Evolutionary conservation across 352 stramenopile genomes (phyloP).

Genomic region (Peronosclerospora sorghi): DNA sequence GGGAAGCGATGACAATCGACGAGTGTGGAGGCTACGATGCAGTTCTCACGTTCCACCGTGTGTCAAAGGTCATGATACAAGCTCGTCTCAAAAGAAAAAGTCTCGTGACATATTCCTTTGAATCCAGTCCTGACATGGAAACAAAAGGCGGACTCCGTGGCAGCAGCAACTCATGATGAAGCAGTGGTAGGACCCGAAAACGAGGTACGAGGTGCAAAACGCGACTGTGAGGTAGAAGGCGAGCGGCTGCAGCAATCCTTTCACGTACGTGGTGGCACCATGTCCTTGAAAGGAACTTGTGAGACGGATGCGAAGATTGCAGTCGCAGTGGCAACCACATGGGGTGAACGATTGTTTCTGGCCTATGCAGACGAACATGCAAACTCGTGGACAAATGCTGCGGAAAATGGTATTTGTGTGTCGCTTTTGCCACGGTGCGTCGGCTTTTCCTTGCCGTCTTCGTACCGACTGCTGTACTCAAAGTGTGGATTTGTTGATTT

Average conservation of each 20-base stretch:
- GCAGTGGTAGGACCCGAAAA: slow-evolving; percentile 63
- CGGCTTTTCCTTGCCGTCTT: too few species aligned
- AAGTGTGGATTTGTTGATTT: too few species aligned
- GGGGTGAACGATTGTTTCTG: too few species aligned
- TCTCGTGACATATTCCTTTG: slow-evolving; percentile 60
- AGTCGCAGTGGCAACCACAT: too few species aligned
- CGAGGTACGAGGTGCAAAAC: slow-evolving; percentile 31
- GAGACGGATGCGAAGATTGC: too few species aligned
- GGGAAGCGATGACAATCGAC: slow-evolving; percentile 12
- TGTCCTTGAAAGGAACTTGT: too few species aligned
- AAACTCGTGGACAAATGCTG: too few species aligned
- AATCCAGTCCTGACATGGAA: slow-evolving; percentile 66
- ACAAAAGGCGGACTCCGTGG: slow-evolving; percentile 75
- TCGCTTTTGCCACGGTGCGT: too few species aligned
- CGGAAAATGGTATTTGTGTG: too few species aligned
- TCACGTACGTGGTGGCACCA: slow-evolving; percentile 40
- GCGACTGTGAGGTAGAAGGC: slow-evolving; percentile 33
- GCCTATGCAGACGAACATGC: too few species aligned
- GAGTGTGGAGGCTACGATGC: too few species aligned
- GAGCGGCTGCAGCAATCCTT: slow-evolving; percentile 38
- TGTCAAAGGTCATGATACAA: slow-evolving; percentile 37
- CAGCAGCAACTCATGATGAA: slow-evolving; percentile 84
- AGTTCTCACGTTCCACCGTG: background rate
- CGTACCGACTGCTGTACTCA: too few species aligned
- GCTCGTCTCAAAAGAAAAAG: slow-evolving; percentile 59